Conservation (phyloP, 73 alveolate species). For the Paramecium caudatum region DNA sequence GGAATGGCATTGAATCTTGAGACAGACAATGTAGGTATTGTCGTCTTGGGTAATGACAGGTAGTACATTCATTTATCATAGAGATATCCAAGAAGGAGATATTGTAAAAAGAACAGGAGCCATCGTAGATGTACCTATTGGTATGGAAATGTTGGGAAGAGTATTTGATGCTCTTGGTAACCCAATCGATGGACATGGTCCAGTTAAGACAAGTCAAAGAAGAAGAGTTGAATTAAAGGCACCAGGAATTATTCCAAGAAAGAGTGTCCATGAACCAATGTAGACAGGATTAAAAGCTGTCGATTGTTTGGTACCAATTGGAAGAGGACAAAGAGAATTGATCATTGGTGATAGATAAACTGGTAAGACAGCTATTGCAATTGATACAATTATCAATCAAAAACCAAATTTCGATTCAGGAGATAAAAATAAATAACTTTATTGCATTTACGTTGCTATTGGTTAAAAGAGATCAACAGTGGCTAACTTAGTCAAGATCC, state of each 20-base stretch:
- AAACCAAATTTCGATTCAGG: slow-evolving; percentile 86
- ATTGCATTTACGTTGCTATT: slow-evolving; percentile 98
- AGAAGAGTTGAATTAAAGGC: slow-evolving; percentile 96
- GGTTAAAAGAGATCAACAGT: slow-evolving; percentile 99
- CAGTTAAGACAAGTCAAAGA: slow-evolving; percentile 85
- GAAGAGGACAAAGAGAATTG: slow-evolving; percentile 98
- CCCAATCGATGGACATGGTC: slow-evolving; percentile 97
- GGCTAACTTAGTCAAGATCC: slow-evolving; percentile 93
- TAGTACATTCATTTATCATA: slow-evolving; percentile 78
- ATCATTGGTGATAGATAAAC: slow-evolving; percentile 99
- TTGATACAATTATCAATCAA: slow-evolving; percentile 96
- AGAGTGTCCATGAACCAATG: slow-evolving; percentile 99
- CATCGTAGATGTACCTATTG: slow-evolving; percentile 95
- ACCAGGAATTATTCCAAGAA: slow-evolving; percentile 98
- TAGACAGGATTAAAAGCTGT: slow-evolving; percentile 94
- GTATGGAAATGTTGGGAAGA: slow-evolving; percentile 96
- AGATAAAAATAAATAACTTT: slow-evolving; percentile 86
- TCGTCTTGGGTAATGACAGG: slow-evolving; percentile 97
- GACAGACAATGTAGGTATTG: slow-evolving; percentile 98
- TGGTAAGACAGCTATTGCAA: slow-evolving; percentile 98
- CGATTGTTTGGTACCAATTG: slow-evolving; percentile 97
- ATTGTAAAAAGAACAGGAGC: slow-evolving; percentile 96
- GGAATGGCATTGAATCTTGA: slow-evolving; percentile 98
- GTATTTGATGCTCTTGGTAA: slow-evolving; percentile 90
- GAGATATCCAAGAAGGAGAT: slow-evolving; percentile 97